Evolutionary conservation across 148 eudicot species (phyloP).

Genomic region (Chenopodium berlandieri): DNA sequence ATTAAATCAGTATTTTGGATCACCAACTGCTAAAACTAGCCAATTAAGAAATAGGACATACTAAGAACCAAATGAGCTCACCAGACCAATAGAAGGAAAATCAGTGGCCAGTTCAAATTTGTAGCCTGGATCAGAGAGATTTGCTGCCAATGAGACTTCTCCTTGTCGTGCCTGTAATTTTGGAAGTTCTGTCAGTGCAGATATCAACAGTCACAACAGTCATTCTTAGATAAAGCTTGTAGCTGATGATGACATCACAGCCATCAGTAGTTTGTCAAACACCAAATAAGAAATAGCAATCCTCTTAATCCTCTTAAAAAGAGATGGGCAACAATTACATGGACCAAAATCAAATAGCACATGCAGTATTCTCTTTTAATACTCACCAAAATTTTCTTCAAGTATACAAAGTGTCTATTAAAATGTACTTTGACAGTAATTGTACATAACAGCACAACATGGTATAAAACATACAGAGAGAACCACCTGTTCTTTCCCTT

Average conservation of each 20-base stretch:
- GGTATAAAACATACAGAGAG: not conserved
- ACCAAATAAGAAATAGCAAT: not conserved
- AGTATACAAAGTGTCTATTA: not conserved
- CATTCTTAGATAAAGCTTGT: not conserved
- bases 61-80: conserved; percentile 39
- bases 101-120: conserved; percentile 64
- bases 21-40: not conserved
- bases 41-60: not conserved
- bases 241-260: not conserved
- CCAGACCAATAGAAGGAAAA: conserved; percentile 82
- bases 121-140: conserved; percentile 79
- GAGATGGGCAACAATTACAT: not conserved
- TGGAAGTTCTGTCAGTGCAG: not conserved
- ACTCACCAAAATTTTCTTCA: not conserved
- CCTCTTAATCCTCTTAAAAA: not conserved
- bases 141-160: conserved; percentile 70
- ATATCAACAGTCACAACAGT: not conserved
- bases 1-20: not conserved
- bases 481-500: not conserved
- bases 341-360: not conserved
- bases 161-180: conserved; percentile 71
- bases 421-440: not conserved
- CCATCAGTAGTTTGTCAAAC: not conserved
- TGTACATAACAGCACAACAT: conserved; percentile 2
- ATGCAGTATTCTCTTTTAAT: not conserved